Base-by-base conservation (phyloP, 2,329 filamentous ascomycete genomes). In the Blumeria hordei region DNA sequence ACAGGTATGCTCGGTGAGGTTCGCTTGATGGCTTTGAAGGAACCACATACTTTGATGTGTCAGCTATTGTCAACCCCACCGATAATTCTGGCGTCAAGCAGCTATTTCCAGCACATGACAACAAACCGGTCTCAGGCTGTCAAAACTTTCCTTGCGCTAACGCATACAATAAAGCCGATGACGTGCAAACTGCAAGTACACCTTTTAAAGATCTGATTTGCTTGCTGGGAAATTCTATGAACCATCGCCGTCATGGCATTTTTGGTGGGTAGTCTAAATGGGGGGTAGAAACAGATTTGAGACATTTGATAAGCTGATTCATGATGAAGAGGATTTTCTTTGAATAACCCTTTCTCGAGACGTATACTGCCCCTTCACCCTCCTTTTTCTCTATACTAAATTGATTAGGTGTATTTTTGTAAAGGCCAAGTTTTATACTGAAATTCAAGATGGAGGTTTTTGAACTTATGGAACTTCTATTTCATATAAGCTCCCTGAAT, bases 31-130 rank as follows among this genome's bases (percentile, higher is more conserved):
- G 71, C 62, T 75, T 66, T 66, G 62, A 64, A 54, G 73, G 67
- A 59, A 57, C 68, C 57, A 76, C 71, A 56, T 78, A 71, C 70
- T 78, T 75, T 56, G 75, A 78, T 59, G 74, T 78, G 58, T 77
- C 74, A 10, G 74, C 74, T 64, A 78, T 78, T 59, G 72, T 77
- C 61, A 67, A 74, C 65, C 66, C 73, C 53, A 62, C 62, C 41
- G 75, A 77, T 65, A 61, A 66, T 59, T 56, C 71, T 59, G 73
- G 73, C 60, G 69, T 78, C 62, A 75, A 77, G 70, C 66, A 72
- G 67, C 70, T 78, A 64, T 77, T 67, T 67, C 74, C 75, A 33
- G 64, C 63, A 55, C 61, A 54, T 54, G 43, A 58, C 56, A 61
- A 67, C 59, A 59, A 58, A 7, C 57, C 70, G 61, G 65, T 71